Base-by-base conservation (phyloP, 495 filamentous ascomycete species). In the Pyronema domesticum region DNA sequence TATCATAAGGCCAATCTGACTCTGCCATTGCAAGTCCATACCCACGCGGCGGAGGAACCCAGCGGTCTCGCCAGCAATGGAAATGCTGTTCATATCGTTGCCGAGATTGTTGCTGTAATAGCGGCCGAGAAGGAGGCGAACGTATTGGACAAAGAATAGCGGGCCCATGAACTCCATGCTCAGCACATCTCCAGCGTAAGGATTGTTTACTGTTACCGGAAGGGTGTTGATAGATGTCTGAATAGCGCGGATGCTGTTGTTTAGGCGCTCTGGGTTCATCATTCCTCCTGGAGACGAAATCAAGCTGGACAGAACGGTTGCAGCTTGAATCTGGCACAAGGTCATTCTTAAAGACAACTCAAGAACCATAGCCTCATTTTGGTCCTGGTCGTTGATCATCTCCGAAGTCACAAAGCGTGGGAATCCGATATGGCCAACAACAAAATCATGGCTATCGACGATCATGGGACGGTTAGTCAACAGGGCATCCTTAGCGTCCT, bases 81-180 rank as follows among this genome's bases (percentile, higher is more conserved):
- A 1, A 30, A 30, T 2, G 23, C 1, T 30, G 23, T 30, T 30
- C 23, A 5, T 1, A 30, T 30, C 23, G 23, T 30, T 30, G 39
- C 2, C 6, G 37, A 30, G 1, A 30, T 30, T 30, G 23, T 66
- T 63, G 11, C 63, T 63, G 40, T 65, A 66, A 48, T 55, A 65
- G 3, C 63, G 63, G 45, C 63, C 65, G 35, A 66, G 63, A 37
- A 65, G 54, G 53, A 66, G 54, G n/a, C 63, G 59, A 35, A 60
- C 59, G 53, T 66, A 59, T 34, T 66, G 63, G 9, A 62, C 54
- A 35, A 63, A 55, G 36, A 65, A 65, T 40, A 66, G 43, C 11
- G 63, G 45, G 45, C 46, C 55, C 15, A 58, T 39, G 42, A 66
- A 39, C 18, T 30, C 17, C 14, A 55, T 56, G 37, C 60, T 58